phyloP scores from a whole-genome alignment of 2,329 filamentous ascomycete species.

The Tetracladium maxilliforme region DNA sequence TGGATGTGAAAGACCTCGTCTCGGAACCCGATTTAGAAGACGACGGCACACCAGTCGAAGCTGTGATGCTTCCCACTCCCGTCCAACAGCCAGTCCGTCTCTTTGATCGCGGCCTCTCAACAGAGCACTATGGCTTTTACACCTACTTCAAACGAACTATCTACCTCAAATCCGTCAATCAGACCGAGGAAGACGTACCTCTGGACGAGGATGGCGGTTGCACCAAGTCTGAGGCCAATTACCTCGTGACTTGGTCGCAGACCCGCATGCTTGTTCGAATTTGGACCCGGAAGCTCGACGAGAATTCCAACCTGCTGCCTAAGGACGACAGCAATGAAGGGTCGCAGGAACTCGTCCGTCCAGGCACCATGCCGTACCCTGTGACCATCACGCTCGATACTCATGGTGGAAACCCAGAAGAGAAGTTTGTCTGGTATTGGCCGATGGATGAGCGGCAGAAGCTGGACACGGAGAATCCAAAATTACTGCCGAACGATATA shows the following conservation, averaged over 20 bases:
- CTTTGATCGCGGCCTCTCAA: constrained; percentile 65
- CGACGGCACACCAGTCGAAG: constrained; percentile 60
- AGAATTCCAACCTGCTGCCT: not conserved
- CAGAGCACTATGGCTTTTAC: constrained; percentile 91
- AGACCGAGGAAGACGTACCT: constrained; percentile 21
- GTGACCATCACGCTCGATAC: constrained; percentile 45
- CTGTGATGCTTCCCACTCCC: constrained; percentile 56
- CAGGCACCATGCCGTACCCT: constrained; percentile 49
- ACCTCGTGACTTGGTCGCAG: constrained; percentile 42
- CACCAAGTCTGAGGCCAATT: constrained; percentile 33
- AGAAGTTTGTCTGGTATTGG: constrained; percentile 40
- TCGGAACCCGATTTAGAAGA: constrained; percentile 46
- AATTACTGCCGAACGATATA: constrained; percentile 32
- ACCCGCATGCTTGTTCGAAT: constrained; percentile 50
- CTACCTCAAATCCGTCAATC: constrained; percentile 53
- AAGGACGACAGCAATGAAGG: not conserved
- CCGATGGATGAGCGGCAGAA: constrained; percentile 29
- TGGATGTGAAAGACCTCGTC: constrained; percentile 25
- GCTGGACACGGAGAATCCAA: constrained; percentile 25
- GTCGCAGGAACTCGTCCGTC: constrained; percentile 12
- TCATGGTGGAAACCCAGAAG: constrained; percentile 38
- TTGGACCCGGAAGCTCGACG: constrained; percentile 34
- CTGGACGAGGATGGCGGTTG: constrained; percentile 41
- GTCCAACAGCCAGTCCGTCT: constrained; percentile 68
- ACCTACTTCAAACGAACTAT: constrained; percentile 80